Conservation (phyloP, 1,284 basidiomycete species). For the Rugosomyces carneus region DNA sequence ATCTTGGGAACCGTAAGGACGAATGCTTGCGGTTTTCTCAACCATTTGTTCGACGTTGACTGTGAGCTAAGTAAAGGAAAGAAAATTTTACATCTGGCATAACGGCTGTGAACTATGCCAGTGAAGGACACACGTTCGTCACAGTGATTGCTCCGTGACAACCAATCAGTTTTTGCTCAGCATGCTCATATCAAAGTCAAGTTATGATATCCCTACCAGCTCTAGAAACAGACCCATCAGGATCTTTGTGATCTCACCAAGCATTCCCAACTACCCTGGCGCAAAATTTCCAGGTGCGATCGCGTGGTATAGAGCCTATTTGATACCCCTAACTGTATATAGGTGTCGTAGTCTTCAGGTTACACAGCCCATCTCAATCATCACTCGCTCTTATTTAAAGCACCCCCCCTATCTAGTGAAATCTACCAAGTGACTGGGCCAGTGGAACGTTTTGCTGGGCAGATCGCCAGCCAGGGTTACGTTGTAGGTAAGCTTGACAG, state of each 20-base stretch:
- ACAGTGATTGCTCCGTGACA: not conserved
- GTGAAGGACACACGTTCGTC: constrained; percentile 16
- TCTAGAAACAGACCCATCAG: constrained; percentile 66
- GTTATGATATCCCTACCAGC: constrained; percentile 71
- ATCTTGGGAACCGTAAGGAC: constrained; percentile 45
- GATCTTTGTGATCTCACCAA: constrained; percentile 72
- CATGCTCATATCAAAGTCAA: constrained; percentile 80
- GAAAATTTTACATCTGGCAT: constrained; percentile 1
- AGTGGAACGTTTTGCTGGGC: constrained; percentile 83
- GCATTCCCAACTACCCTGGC: constrained; percentile 65
- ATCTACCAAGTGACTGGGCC: constrained; percentile 86
- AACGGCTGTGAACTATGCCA: not conserved
- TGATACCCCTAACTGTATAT: constrained; percentile 3
- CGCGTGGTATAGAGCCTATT: not conserved
- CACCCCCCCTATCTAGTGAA: constrained; percentile 43
- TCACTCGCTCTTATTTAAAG: not conserved
- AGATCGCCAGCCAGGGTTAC: constrained; percentile 87
- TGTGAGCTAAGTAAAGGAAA: constrained; percentile 1
- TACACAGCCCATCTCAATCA: too few relatives aligned
- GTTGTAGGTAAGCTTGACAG: constrained; percentile 52
- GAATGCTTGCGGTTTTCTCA: constrained; percentile 41
- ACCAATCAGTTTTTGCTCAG: not conserved
- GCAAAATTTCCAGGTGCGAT: constrained; percentile 73
- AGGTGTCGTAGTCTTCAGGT: constrained; percentile 82
- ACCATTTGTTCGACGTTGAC: constrained; percentile 6